A percentile compares a stretch with the other conserved stretches of the same genome.
These are phyloP conservation scores for Neurospora intermedia DNA, from an alignment of 495 filamentous ascomycete genomes.

Conservation along the genomic window DNA sequence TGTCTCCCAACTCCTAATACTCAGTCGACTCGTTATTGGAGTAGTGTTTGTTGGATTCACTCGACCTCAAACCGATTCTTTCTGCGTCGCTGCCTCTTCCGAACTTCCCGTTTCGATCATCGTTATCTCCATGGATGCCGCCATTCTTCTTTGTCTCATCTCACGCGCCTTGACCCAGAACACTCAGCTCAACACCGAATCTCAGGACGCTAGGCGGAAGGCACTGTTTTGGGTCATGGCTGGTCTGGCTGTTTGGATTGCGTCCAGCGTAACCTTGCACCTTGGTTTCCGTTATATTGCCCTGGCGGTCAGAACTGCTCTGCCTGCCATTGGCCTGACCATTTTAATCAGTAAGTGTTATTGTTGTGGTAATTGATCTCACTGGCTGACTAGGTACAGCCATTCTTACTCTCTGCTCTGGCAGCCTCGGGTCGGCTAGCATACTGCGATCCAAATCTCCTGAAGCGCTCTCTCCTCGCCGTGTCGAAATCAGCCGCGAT, in stretches of 20 bases:
- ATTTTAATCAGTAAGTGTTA: slow-evolving; percentile 36
- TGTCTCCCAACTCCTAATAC: slow-evolving; percentile 31
- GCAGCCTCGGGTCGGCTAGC: slow-evolving; percentile 10
- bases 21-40: slow-evolving; percentile 35
- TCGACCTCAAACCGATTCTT: slow-evolving; percentile 35
- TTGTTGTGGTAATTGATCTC: background rate
- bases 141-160: slow-evolving; percentile 32
- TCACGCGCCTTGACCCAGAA: slow-evolving; percentile 21
- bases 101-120: slow-evolving; percentile 32
- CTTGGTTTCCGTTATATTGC: slow-evolving; percentile 32
- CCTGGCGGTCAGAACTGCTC: slow-evolving; percentile 33
- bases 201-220: slow-evolving; percentile 18
- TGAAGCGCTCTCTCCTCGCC: slow-evolving; percentile 21
- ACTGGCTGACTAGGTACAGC: slow-evolving; percentile 10
- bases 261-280: slow-evolving; percentile 36
- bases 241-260: slow-evolving; percentile 40
- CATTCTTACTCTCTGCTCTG: slow-evolving; percentile 17
- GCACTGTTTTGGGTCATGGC: slow-evolving; percentile 29
- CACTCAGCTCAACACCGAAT: background rate
- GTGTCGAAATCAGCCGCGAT: slow-evolving; percentile 25
- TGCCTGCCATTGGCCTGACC: slow-evolving; percentile 39
- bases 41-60: slow-evolving; percentile 40
- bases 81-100: slow-evolving; percentile 38
- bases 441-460: slow-evolving; percentile 11
- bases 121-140: slow-evolving; percentile 33